A percentile compares a stretch with the other conserved stretches of the same genome.
These are phyloP conservation scores for Plantago major DNA, from an alignment of 257 asterid species.

Conservation along the genomic window DNA sequence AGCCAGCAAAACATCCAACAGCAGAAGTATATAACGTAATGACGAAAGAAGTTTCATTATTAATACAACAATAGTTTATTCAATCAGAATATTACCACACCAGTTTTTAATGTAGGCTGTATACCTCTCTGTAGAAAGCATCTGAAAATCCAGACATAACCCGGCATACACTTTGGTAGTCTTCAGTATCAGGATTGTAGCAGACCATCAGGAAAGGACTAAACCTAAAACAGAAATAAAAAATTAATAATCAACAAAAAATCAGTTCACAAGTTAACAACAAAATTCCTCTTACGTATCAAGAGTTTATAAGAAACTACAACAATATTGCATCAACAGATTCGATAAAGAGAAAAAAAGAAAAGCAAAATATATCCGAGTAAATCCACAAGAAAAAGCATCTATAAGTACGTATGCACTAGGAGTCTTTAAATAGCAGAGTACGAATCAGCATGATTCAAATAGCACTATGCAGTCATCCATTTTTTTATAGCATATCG, in stretches of 20 bases:
- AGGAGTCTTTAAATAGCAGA: background rate
- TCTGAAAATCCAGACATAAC: constrained; percentile 94
- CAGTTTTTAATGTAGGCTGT: background rate
- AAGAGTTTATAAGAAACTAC: constrained; percentile 6
- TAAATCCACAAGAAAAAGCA: background rate
- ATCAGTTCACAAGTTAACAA: constrained; percentile 5
- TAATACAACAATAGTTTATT: background rate
- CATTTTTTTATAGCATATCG: background rate
- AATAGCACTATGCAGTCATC: background rate
- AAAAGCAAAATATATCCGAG: background rate
- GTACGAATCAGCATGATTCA: constrained; percentile 3
- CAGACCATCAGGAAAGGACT: constrained; percentile 94
- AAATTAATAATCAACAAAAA: background rate
- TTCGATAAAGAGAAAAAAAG: background rate
- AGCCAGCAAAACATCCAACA: constrained; percentile 5
- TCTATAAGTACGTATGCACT: background rate
- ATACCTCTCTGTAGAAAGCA: constrained; percentile 73
- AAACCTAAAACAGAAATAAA: constrained; percentile 47
- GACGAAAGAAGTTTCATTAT: background rate
- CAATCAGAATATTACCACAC: background rate
- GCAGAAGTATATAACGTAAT: background rate
- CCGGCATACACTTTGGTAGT: constrained; percentile 85
- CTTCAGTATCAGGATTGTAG: constrained; percentile 81
- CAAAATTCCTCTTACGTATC: background rate
- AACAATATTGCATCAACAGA: background rate